Evolutionary conservation across 2,329 filamentous ascomycete genomes (phyloP), one percentile per base, ranked within the genome.

Genomic region (Talaromyces sp.): DNA sequence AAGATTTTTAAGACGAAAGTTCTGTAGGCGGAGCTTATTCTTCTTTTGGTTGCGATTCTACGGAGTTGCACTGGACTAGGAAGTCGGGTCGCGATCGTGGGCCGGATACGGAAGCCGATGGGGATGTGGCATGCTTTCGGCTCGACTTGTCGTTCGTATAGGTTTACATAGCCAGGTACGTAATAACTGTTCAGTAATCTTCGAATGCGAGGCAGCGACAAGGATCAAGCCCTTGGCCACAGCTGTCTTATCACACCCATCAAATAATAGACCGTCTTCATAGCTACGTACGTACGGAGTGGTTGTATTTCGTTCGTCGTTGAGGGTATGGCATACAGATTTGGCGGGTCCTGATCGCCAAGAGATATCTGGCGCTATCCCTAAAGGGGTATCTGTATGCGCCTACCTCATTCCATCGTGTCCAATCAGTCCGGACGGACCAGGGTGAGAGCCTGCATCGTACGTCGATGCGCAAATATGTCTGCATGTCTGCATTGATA

Each of bases 281-380:
- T 41, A n/a, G 39, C 39, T 43, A n/a, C 41, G 27, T 31, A 31
- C 27, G 27, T 27, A 27, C 27, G 27, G 22, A 22, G 22, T 31
- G 7, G 27, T 31, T 31, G 4, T 37, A 8, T 37, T 37, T 37
- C 19, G 22, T 49, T 49, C 45, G 24, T 49, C 13, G 35, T 37
- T 8, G 35, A 37, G 2, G 35, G 1, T 37, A 54, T 33, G 52
- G 52, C 52, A 56, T 56, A 56, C 52, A 56, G 33, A 56, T 56
- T 56, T 37, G 52, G 31, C 52, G 52, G 52, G 52, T 37, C 52
- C 52, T 37, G 52, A 56, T 56, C 52, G 31, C 52, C 52, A 56
- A 56, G 52, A 33, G 22, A 22, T 24, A 14, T 22, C 33, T 9
- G 10, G 2, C 52, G 3, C 52, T 56, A 56, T 3, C 10, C 31